Conservation (phyloP, 176 grass and related monocot genomes). For the Themeda triandra region DNA sequence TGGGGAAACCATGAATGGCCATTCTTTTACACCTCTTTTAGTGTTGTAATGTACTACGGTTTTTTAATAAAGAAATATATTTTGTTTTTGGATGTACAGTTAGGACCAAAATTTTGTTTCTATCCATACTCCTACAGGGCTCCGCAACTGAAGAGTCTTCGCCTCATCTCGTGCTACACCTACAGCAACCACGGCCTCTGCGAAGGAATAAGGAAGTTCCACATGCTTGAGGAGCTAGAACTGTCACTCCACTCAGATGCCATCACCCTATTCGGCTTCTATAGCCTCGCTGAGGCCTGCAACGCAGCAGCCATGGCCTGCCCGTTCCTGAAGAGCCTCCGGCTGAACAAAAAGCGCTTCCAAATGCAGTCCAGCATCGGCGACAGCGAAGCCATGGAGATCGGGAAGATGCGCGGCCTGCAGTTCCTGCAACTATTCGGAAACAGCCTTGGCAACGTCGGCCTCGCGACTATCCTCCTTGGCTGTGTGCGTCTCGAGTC, state of each 20-base stretch:
- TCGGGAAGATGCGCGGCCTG: background rate
- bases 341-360: background rate
- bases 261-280: background rate
- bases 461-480: slow-evolving; percentile 13
- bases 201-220: background rate
- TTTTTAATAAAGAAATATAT: too few relatives aligned
- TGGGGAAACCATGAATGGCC: too few relatives aligned
- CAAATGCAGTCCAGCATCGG: background rate
- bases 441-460: background rate
- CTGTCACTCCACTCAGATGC: background rate
- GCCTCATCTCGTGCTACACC: background rate
- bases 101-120: too few relatives aligned
- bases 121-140: background rate
- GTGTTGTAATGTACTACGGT: too few relatives aligned
- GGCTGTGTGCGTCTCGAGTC: background rate
- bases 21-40: too few relatives aligned
- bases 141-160: background rate
- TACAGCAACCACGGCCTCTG: background rate
- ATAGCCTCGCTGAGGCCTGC: background rate
- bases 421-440: slow-evolving; percentile 25
- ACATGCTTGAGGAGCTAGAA: slow-evolving; percentile 28
- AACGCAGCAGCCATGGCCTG: background rate
- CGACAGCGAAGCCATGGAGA: background rate
- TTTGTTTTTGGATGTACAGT: too few relatives aligned
- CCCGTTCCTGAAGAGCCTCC: background rate